Base-by-base conservation (phyloP, 768 basidiomycete species). In the Scleroderma bovista region DNA sequence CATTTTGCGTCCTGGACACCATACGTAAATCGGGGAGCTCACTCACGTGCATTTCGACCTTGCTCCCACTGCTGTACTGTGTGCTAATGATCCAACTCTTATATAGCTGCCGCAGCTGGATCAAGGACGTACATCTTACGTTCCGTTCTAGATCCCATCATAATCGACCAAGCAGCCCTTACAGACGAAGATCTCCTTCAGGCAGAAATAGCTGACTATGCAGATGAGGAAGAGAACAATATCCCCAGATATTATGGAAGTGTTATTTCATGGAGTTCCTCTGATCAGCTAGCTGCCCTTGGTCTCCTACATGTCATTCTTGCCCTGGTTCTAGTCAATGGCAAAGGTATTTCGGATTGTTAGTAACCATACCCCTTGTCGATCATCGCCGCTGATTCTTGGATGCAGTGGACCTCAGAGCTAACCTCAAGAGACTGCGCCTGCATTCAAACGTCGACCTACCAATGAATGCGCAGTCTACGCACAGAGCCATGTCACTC, bases 101-200 rank as follows among this genome's bases (percentile, higher is more conserved):
- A 37, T 47, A 40, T 54, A 81, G 84, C 77, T 17, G 65, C 77
- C 10, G 70, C 79, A 6, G 60, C 75, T 2, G 80, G 86, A 1
- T 82, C 88, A 1, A 92, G 89, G 60, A 81, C 81, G 6, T 98
- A 87, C 62, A 87, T 94, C 39, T 72, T 96, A 16, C 85, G 93
- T 41, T 93, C 92, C 1, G 70, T 64, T 1, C 75, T 96, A 15
- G 71, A 89, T 48, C 65, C 79, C 0, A 54, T 63, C 12, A 69
- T 95, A 46, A 80, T 93, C 45, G 78, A 80, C 48, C 69, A 74
- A 26, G 82, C 88, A 1, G 73, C 78, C 2, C 58, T 75, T 15
- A 75, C 79, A 0, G 77, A 79, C 45, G 64, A 68, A 26, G 65
- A 63, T 6, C 67, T 71, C 17, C 57, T 67, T 16, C 70, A 82